A percentile compares a stretch with the other conserved stretches of the same genome.
These are phyloP conservation scores for Leucaena leucocephala DNA, from an alignment of 306 rosid genomes.

Conservation along the genomic window DNA sequence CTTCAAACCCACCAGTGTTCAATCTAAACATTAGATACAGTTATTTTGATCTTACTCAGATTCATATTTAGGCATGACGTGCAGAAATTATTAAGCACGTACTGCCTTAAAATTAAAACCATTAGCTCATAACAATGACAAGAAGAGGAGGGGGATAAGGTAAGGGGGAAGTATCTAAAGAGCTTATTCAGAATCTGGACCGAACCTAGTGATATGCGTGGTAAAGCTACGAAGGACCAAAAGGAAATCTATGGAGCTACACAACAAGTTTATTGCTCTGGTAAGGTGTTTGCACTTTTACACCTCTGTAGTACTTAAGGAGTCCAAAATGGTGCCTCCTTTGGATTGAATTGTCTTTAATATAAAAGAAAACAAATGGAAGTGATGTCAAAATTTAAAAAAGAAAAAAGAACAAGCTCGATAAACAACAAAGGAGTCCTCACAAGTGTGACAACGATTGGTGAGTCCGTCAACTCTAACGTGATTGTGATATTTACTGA, in stretches of 20 bases:
- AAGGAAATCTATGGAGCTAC: background rate
- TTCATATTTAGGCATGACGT: background rate
- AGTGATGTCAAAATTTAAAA: slow-evolving; percentile 32
- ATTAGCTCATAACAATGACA: background rate
- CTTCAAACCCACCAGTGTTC: background rate
- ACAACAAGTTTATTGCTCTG: background rate
- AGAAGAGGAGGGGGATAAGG: background rate
- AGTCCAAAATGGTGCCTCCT: background rate
- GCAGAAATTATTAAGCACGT: background rate
- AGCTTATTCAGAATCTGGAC: background rate
- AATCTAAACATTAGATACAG: background rate
- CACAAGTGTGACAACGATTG: slow-evolving; percentile 39
- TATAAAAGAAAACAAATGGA: slow-evolving; percentile 5
- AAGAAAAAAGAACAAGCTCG: slow-evolving; percentile 37
- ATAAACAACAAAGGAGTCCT: slow-evolving; percentile 37
- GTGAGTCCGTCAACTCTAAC: slow-evolving; percentile 35
- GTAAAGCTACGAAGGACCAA: background rate
- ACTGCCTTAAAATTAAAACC: background rate
- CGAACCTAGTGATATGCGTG: background rate
- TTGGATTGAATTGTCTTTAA: background rate
- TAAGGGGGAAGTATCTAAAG: background rate
- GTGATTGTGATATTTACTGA: slow-evolving; percentile 28
- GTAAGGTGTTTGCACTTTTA: background rate
- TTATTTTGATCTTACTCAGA: background rate
- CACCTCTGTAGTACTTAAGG: background rate